Evolutionary conservation across 306 rosid genomes (phyloP).

Genomic region (Trifolium pratense): DNA sequence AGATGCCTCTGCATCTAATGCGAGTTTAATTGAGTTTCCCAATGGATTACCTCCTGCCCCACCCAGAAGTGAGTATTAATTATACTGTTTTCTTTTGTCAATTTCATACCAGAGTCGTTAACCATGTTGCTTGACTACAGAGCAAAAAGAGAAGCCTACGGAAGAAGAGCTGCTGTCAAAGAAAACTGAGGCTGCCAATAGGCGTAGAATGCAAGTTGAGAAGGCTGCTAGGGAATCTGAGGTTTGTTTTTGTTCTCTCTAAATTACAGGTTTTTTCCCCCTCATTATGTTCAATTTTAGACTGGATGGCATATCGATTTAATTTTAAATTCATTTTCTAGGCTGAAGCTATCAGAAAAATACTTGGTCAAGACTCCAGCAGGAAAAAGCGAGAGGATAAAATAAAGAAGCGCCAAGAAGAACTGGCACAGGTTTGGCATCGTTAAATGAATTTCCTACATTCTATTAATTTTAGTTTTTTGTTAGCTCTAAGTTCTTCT

Average conservation of each 20-base stretch:
- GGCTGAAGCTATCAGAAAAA: constrained; percentile 96
- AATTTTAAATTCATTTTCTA: constrained; percentile 45
- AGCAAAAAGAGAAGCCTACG: constrained; percentile 86
- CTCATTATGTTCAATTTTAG: constrained; percentile 23
- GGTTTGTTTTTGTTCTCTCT: constrained; percentile 56
- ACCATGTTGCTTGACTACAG: constrained; percentile 53
- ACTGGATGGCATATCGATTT: constrained; percentile 21
- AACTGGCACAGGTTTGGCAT: constrained; percentile 75
- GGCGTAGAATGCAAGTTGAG: constrained; percentile 87
- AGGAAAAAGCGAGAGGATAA: constrained; percentile 92
- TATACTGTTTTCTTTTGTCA: constrained; percentile 22
- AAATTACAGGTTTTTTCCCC: not conserved
- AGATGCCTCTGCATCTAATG: constrained; percentile 69
- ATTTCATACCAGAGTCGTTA: constrained; percentile 34
- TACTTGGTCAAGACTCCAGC: constrained; percentile 96
- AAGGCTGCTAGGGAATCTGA: constrained; percentile 91
- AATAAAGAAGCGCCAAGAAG: constrained; percentile 90
- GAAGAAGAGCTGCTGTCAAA: constrained; percentile 83
- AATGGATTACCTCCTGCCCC: constrained; percentile 96
- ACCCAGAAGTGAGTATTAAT: constrained; percentile 79
- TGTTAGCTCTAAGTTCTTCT: constrained; percentile 37
- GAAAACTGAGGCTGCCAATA: constrained; percentile 98
- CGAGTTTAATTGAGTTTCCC: constrained; percentile 86
- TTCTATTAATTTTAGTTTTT: constrained; percentile 6
- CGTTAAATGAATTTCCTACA: constrained; percentile 14